Conservation (phyloP, 495 filamentous ascomycete species). For the Beverwykella pulmonaria region DNA sequence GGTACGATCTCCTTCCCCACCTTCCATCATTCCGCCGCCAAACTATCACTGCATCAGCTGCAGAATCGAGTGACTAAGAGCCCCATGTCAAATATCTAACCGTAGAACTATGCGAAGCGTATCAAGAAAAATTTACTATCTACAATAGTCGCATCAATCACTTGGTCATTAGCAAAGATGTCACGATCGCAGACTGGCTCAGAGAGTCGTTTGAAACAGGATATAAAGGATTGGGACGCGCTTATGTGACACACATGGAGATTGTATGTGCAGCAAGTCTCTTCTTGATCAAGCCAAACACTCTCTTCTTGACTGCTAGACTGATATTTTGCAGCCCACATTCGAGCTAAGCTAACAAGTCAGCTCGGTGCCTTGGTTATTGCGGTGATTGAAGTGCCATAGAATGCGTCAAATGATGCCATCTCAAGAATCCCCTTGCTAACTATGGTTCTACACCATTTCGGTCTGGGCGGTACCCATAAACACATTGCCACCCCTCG, state of each 20-base stretch:
- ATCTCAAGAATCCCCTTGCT: slow-evolving; percentile 2
- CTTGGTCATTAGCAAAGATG: not conserved
- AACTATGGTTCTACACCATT: not conserved
- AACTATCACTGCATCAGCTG: too few relatives aligned
- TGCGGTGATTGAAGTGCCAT: not conserved
- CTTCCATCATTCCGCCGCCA: too few relatives aligned
- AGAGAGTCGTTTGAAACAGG: not conserved
- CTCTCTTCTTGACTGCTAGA: too few relatives aligned
- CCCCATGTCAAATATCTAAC: slow-evolving; percentile 13
- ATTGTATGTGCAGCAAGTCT: not conserved
- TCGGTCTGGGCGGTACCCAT: slow-evolving; percentile 4
- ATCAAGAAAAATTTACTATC: not conserved
- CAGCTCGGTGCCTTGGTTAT: not conserved
- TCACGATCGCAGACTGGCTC: not conserved
- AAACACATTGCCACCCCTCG: slow-evolving; percentile 6
- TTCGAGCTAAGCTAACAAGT: not conserved
- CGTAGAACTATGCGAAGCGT: not conserved
- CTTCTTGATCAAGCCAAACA: too few relatives aligned
- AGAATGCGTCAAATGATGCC: not conserved
- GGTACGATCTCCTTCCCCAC: too few relatives aligned
- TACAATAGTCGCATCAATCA: not conserved
- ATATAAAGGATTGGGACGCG: not conserved
- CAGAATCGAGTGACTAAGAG: not conserved
- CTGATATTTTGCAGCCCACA: not conserved
- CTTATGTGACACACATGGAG: not conserved